Evolutionary conservation across 164 flowering plant genomes (phyloP).

Genomic region (Vitis riparia): DNA sequence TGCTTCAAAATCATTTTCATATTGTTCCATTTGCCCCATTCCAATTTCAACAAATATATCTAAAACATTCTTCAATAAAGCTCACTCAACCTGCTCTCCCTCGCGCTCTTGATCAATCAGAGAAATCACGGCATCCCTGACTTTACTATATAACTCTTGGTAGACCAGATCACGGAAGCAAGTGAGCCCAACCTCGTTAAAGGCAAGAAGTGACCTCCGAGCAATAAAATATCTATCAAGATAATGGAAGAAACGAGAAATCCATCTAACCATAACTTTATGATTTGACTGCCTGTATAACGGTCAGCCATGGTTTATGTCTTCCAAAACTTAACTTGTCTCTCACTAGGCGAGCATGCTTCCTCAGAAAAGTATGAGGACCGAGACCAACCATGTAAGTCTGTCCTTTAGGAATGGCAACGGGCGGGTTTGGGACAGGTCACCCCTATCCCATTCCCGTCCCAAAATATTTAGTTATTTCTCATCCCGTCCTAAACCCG

Average conservation of each 20-base stretch:
- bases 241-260: conserved; percentile 86
- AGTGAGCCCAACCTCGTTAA: conserved; percentile 89
- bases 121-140: conserved; percentile 76
- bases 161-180: conserved; percentile 90
- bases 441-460: too few relatives aligned
- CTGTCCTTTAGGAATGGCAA: too few relatives aligned
- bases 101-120: conserved; percentile 67
- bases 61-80: conserved; percentile 71
- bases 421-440: too few relatives aligned
- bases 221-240: conserved; percentile 91
- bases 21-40: conserved; percentile 68
- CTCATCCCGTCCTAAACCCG: too few relatives aligned
- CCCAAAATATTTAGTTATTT: too few relatives aligned
- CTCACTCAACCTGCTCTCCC: conserved; percentile 77
- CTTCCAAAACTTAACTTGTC: conserved; percentile 64
- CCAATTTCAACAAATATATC: conserved; percentile 85
- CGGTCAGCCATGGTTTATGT: conserved; percentile 32
- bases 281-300: conserved; percentile 86
- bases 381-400: conserved; percentile 40
- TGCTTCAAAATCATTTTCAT: conserved; percentile 70
- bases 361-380: conserved; percentile 47
- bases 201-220: conserved; percentile 79
- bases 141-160: conserved; percentile 60
- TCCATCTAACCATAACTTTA: conserved; percentile 96
- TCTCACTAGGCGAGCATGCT: conserved; percentile 44